Conservation (phyloP, 2,329 filamentous ascomycete species). For the Triangularia setosa region DNA sequence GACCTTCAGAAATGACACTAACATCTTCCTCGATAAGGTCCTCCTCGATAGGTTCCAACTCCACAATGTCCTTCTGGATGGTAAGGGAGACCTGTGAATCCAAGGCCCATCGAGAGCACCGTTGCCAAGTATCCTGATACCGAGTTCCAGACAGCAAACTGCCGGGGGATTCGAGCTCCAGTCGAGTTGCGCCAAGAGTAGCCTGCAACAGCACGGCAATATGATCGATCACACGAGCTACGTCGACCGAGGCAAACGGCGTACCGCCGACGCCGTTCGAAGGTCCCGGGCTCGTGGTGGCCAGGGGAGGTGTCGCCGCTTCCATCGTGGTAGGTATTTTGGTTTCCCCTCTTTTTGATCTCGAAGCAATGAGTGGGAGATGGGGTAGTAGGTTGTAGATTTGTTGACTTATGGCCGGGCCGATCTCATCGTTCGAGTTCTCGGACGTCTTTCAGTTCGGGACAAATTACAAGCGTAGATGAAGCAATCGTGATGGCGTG, state of each 20-base stretch:
- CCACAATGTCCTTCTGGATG: slow-evolving; percentile 69
- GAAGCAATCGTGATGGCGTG: slow-evolving; percentile 9
- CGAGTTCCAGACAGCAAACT: slow-evolving; percentile 74
- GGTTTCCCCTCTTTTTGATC: background rate
- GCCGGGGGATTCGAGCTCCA: slow-evolving; percentile 74
- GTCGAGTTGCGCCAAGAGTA: slow-evolving; percentile 68
- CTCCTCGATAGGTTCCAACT: slow-evolving; percentile 49
- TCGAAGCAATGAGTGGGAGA: background rate
- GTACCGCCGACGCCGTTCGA: slow-evolving; percentile 43
- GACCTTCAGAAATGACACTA: slow-evolving; percentile 31
- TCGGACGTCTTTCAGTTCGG: slow-evolving; percentile 4
- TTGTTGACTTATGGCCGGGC: slow-evolving; percentile 1
- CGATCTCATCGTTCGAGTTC: slow-evolving; percentile 17
- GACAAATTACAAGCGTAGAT: background rate
- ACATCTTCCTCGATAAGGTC: slow-evolving; percentile 42
- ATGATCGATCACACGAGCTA: slow-evolving; percentile 67
- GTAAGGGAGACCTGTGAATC: slow-evolving; percentile 87
- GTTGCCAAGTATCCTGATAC: slow-evolving; percentile 75
- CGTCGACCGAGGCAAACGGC: slow-evolving; percentile 58
- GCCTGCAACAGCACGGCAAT: slow-evolving; percentile 66
- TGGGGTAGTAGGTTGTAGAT: background rate
- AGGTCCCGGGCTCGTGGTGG: slow-evolving; percentile 38
- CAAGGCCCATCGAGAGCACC: slow-evolving; percentile 83
- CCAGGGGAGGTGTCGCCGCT: slow-evolving; percentile 36
- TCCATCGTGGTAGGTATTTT: slow-evolving; percentile 19